phyloP scores from a whole-genome alignment of 2,329 filamentous ascomycete genomes.

The Graphiopsis chlorocephala region DNA sequence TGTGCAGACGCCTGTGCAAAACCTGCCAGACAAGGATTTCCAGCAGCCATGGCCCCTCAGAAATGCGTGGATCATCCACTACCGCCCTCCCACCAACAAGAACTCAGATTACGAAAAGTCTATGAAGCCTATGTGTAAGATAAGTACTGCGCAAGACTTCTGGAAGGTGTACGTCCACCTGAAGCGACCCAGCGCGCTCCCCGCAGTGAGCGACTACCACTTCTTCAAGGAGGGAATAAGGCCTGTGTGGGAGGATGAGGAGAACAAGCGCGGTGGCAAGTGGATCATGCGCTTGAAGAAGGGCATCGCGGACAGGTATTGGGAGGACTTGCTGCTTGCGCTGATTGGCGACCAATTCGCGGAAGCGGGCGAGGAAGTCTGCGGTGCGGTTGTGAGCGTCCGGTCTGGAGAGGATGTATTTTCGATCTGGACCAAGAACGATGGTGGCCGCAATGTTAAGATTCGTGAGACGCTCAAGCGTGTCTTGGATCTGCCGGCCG shows the following conservation, averaged over 20 bases:
- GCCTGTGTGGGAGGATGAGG: conserved; percentile 97
- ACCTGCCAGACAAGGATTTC: conserved; percentile 3
- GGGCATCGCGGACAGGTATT: conserved; percentile 92
- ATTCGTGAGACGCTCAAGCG: conserved; percentile 97
- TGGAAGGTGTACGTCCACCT: conserved; percentile 86
- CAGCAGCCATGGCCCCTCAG: conserved; percentile 57
- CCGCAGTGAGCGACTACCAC: conserved; percentile 94
- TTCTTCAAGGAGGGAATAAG: conserved; percentile 96
- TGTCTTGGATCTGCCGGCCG: conserved; percentile 76
- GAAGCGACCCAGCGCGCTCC: conserved; percentile 81
- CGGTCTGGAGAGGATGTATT: conserved; percentile 94
- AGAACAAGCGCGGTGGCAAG: conserved; percentile 94
- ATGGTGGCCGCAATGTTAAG: conserved; percentile 90
- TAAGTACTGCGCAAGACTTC: conserved; percentile 83
- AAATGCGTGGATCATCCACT: conserved; percentile 95
- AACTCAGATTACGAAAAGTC: conserved; percentile 99
- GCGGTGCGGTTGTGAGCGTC: conserved; percentile 89
- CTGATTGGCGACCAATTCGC: conserved; percentile 92
- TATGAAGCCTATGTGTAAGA: conserved; percentile 77
- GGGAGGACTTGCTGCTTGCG: conserved; percentile 89
- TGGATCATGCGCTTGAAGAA: conserved; percentile 98
- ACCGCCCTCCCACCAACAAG: conserved; percentile 92
- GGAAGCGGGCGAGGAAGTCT: conserved; percentile 90
- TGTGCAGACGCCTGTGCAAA: conserved; percentile 18
- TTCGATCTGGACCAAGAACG: conserved; percentile 95